Base-by-base conservation (phyloP, 139 green algal genomes). In the Edaphochlamys debaryana region DNA sequence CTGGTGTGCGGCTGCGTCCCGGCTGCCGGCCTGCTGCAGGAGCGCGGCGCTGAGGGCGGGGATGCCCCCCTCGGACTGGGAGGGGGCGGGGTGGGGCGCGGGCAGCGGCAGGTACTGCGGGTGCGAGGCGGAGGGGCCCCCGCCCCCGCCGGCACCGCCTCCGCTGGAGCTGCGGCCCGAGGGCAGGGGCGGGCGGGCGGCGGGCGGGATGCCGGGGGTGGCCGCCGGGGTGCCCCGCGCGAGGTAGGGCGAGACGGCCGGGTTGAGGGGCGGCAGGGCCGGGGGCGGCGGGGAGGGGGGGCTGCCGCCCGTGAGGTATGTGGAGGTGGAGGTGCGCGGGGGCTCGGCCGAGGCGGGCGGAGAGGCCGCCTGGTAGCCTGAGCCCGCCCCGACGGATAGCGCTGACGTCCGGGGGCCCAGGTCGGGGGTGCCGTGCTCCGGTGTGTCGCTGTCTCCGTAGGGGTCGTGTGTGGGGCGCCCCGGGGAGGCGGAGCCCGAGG, bases 201-300 rank as follows among this genome's bases (percentile, higher is more conserved):
- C 19, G 29, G 41, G 41, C 30, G 22, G 1, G 41, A 2, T 15
- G 41, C 11, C 34, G 34, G 64, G 19, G n/a, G 60, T n/a, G 30
- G 0, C 1, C 1, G 27, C 6, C 4, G 30, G 30, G 60, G 30
- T 67, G 60, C 11, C 8, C 30, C 74, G 56, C 0, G 32, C 7
- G 3, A 77, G 29, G 36, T 66, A 76, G 9, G 78, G 78, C 34
- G 78, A 84, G 36, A 84, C 50, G 0, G 78, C 38, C 11, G 27
- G 66, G 37, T 68, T 67, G 19, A 84, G 50, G 20, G 78, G 78
- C 17, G 78, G 78, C 27, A 84, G 48, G 3, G 78, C 30, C 0
- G 64, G 48, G 1, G 40, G 8, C 3, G 36, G 78, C 0, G 78
- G 66, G 2, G 66, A 77, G 1, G 27, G 23, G 0, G 66, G 48